Conservation (phyloP, 257 asterid species). For the Sherardia arvensis region DNA sequence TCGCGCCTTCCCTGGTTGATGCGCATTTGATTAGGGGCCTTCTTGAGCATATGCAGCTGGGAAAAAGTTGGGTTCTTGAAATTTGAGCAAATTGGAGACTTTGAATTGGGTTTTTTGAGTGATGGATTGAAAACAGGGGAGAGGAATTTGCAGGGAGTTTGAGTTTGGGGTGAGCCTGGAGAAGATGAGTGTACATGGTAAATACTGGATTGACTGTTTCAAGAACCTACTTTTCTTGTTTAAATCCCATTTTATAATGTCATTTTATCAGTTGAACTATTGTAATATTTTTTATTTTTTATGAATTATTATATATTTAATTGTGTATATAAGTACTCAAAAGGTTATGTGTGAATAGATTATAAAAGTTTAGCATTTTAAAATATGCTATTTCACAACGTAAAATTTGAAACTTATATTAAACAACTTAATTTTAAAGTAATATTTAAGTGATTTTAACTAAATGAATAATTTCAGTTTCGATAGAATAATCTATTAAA, state of each 20-base stretch:
- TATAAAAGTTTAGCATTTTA: too few relatives aligned
- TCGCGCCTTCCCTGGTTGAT: constrained; percentile 21
- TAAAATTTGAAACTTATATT: too few relatives aligned
- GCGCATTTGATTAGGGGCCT: constrained; percentile 32
- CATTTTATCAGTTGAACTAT: too few relatives aligned
- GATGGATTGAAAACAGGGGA: constrained; percentile 7
- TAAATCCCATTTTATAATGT: not conserved
- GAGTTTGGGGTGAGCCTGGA: constrained; percentile 23
- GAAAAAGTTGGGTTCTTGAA: constrained; percentile 10
- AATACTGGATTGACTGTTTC: not conserved
- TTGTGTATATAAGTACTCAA: too few relatives aligned
- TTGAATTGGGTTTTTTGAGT: constrained; percentile 12
- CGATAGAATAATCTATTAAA: too few relatives aligned
- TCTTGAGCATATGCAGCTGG: constrained; percentile 9
- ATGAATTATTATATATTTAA: too few relatives aligned
- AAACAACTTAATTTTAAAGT: too few relatives aligned
- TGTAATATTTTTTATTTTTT: too few relatives aligned
- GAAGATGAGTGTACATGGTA: constrained; percentile 47
- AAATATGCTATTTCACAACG: too few relatives aligned
- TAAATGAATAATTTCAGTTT: too few relatives aligned
- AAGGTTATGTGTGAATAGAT: too few relatives aligned
- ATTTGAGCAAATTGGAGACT: constrained; percentile 14
- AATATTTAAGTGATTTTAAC: too few relatives aligned
- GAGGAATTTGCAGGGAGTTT: constrained; percentile 11
- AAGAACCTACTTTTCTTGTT: not conserved